phyloP scores from a whole-genome alignment of 129 eudicot genomes.

The Silybum marianum region DNA sequence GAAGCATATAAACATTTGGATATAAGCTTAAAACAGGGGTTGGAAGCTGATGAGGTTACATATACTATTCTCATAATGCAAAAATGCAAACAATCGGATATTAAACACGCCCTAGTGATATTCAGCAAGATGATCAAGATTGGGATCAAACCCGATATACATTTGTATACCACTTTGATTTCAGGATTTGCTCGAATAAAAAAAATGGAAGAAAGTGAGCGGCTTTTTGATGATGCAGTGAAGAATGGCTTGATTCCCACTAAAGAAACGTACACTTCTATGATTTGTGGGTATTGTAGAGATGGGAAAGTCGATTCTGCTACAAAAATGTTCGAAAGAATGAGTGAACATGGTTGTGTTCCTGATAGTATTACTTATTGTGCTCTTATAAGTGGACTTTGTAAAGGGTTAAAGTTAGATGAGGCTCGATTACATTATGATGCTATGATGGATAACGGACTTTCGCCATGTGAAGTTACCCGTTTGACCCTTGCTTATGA shows the following conservation, averaged over 20 bases:
- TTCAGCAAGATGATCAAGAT: constrained; percentile 58
- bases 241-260: constrained; percentile 69
- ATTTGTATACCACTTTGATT: constrained; percentile 67
- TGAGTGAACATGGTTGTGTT: constrained; percentile 69
- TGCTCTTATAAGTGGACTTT: constrained; percentile 87
- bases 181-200: constrained; percentile 53
- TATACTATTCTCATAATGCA: constrained; percentile 69
- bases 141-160: constrained; percentile 68
- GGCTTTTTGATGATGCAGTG: constrained; percentile 56
- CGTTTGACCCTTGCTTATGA: constrained; percentile 84
- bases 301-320: constrained; percentile 54
- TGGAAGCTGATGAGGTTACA: constrained; percentile 70
- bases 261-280: constrained; percentile 77
- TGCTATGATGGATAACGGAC: constrained; percentile 72
- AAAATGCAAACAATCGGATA: constrained; percentile 55
- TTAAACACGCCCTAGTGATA: constrained; percentile 51
- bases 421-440: constrained; percentile 64
- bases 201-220: constrained; percentile 63
- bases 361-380: constrained; percentile 89
- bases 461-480: constrained; percentile 84
- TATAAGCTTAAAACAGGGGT: constrained; percentile 35
- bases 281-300: constrained; percentile 81
- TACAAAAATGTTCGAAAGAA: constrained; percentile 46
- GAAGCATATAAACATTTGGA: constrained; percentile 67
- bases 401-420: constrained; percentile 63